Evolutionary conservation across 768 basidiomycete genomes (phyloP).

Genomic region (Agrocybe pediades): DNA sequence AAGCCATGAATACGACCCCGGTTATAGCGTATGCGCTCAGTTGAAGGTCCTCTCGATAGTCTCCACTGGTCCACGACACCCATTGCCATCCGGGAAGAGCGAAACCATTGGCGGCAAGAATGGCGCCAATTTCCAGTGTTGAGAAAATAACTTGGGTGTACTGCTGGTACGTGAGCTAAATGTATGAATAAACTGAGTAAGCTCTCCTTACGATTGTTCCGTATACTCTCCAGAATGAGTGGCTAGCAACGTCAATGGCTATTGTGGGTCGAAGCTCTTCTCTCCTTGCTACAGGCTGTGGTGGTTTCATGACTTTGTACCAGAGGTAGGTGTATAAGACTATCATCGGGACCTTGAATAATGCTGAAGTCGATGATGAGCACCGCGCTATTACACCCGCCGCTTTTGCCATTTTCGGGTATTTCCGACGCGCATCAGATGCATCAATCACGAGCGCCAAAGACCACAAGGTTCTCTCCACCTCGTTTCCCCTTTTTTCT

Average conservation of each 20-base stretch:
- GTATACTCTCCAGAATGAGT: background rate
- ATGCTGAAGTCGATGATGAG: background rate
- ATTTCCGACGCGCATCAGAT: too few species aligned
- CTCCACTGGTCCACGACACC: constrained; percentile 6
- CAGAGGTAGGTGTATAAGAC: background rate
- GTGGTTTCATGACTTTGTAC: constrained; percentile 6
- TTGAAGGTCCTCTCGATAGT: constrained; percentile 4
- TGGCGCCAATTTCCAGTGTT: constrained; percentile 5
- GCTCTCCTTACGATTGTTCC: background rate
- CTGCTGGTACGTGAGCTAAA: background rate
- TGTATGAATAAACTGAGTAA: background rate
- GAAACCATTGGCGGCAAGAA: constrained; percentile 9
- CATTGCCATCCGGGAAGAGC: background rate
- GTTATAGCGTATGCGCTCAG: background rate
- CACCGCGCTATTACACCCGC: too few species aligned
- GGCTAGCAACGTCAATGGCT: background rate
- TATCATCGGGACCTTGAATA: constrained; percentile 9
- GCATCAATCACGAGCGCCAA: too few species aligned
- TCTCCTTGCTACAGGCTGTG: constrained; percentile 12
- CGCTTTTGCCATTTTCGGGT: too few species aligned
- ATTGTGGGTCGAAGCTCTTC: constrained; percentile 2
- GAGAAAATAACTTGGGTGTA: constrained; percentile 3
- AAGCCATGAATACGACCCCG: constrained; percentile 7
- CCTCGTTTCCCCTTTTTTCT: too few species aligned
- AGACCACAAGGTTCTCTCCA: too few species aligned